A percentile compares a stretch with the other conserved stretches of the same genome.
Evolutionary conservation across 257 asterid species (phyloP).

Genomic region (Nicotiana obtusifolia): DNA sequence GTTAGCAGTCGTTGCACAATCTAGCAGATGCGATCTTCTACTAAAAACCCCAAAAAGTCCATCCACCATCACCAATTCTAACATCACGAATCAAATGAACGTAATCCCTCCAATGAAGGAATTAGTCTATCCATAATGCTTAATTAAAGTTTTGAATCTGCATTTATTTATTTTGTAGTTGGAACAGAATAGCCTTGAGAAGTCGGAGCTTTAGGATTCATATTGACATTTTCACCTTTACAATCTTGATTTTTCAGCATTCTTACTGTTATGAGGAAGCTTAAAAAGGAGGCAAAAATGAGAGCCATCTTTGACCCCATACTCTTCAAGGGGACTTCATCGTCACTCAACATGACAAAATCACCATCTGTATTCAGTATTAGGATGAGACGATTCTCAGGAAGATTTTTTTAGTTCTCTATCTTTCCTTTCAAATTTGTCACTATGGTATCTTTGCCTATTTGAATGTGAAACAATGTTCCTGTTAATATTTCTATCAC

Average conservation of each 20-base stretch:
- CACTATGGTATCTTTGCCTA: slow-evolving; percentile 39
- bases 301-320: slow-evolving; percentile 55
- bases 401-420: slow-evolving; percentile 48
- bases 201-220: not conserved
- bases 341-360: slow-evolving; percentile 18
- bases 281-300: slow-evolving; percentile 47
- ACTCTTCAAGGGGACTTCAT: slow-evolving; percentile 36
- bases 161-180: not conserved
- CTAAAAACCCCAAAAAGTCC: no score
- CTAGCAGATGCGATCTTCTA: no score
- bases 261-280: not conserved
- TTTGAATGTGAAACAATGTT: slow-evolving; percentile 35
- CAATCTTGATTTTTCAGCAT: not conserved
- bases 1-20: no score
- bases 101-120: no score
- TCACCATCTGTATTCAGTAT: slow-evolving; percentile 23
- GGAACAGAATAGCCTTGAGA: not conserved
- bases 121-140: no score
- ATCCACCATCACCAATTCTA: no score
- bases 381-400: slow-evolving; percentile 41
- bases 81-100: no score
- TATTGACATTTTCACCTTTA: not conserved
- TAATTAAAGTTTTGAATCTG: not conserved
- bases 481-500: slow-evolving; percentile 57
- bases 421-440: slow-evolving; percentile 49